A percentile compares a stretch with the other conserved stretches of the same genome.
These are phyloP conservation scores for Kwoniella bestiolae DNA, from an alignment of 768 basidiomycete species.

Conservation along the genomic window DNA sequence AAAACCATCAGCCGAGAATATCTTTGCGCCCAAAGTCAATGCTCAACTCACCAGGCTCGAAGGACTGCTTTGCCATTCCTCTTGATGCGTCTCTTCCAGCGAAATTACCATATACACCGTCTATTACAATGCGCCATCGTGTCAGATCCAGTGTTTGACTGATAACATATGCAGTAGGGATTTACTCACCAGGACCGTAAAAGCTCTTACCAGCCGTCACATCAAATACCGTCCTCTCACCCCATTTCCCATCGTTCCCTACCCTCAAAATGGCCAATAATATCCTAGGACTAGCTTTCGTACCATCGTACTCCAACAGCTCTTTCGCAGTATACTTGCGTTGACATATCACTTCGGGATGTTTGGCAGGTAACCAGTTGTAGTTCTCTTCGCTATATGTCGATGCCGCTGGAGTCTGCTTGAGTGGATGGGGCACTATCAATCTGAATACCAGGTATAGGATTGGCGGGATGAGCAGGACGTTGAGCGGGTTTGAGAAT, in stretches of 20 bases:
- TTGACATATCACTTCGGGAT: conserved; percentile 77
- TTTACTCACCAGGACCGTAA: conserved; percentile 88
- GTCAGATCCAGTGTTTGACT: background rate
- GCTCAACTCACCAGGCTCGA: conserved; percentile 75
- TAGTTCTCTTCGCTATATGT: conserved; percentile 78
- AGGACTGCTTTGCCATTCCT: conserved; percentile 98
- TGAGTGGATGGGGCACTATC: conserved; percentile 64
- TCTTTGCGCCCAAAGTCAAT: background rate
- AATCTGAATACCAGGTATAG: conserved; percentile 57
- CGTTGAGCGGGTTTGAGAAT: conserved; percentile 47
- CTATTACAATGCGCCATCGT: conserved; percentile 59
- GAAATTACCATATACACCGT: conserved; percentile 96
- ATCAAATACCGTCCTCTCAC: conserved; percentile 74
- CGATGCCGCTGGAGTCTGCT: conserved; percentile 28
- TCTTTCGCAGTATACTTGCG: conserved; percentile 79
- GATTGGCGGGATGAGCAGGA: conserved; percentile 46
- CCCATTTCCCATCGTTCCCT: conserved; percentile 70
- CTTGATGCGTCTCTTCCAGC: conserved; percentile 93
- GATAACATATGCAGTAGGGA: too few species aligned
- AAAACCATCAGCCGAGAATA: conserved; percentile 6
- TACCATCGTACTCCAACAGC: conserved; percentile 65
- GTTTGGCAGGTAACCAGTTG: conserved; percentile 86
- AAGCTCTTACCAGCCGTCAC: conserved; percentile 86
- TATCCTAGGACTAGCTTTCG: conserved; percentile 70
- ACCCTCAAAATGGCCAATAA: conserved; percentile 79